Conservation (phyloP, 148 eudicot species). For the Pharnaceum exiguum region DNA sequence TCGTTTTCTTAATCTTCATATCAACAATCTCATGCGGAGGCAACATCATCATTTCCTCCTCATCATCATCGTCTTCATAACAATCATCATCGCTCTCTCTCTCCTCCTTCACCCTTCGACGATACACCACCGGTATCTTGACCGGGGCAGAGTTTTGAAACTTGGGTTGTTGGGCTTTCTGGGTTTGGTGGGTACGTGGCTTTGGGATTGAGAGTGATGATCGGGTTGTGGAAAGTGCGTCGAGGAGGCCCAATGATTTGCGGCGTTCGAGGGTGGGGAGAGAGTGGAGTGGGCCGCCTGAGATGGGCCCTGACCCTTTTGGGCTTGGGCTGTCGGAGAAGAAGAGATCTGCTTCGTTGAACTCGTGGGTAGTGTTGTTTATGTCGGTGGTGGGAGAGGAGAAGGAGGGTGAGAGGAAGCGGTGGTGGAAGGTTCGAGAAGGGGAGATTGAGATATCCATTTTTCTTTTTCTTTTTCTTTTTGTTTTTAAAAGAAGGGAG, state of each 20-base stretch:
- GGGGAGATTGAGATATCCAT: not conserved
- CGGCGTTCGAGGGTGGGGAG: not conserved
- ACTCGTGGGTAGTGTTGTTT: conserved; percentile 44
- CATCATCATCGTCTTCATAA: conserved; percentile 12
- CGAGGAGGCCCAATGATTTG: conserved; percentile 43
- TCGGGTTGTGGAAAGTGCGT: conserved; percentile 36
- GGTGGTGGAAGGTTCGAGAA: conserved; percentile 20
- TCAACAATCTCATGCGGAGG: conserved; percentile 83
- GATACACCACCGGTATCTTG: conserved; percentile 44
- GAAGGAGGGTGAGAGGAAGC: conserved; percentile 34
- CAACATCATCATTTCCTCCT: conserved; percentile 54
- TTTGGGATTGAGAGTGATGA: conserved; percentile 31
- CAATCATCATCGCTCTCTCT: conserved; percentile 9
- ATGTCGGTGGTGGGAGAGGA: not conserved
- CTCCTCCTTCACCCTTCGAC: conserved; percentile 20
- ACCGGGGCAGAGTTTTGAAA: conserved; percentile 55
- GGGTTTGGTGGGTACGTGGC: conserved; percentile 23
- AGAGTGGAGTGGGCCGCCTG: conserved; percentile 23
- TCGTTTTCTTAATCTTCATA: conserved; percentile 39
- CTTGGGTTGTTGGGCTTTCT: conserved; percentile 28
- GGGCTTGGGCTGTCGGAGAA: conserved; percentile 46
- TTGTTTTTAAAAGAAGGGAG: not conserved
- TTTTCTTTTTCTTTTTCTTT: too few relatives aligned
- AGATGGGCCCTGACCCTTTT: too few relatives aligned
- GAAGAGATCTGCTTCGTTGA: conserved; percentile 51